Base-by-base conservation (phyloP, 106 monocot genomes). In the Acorus calamus region DNA sequence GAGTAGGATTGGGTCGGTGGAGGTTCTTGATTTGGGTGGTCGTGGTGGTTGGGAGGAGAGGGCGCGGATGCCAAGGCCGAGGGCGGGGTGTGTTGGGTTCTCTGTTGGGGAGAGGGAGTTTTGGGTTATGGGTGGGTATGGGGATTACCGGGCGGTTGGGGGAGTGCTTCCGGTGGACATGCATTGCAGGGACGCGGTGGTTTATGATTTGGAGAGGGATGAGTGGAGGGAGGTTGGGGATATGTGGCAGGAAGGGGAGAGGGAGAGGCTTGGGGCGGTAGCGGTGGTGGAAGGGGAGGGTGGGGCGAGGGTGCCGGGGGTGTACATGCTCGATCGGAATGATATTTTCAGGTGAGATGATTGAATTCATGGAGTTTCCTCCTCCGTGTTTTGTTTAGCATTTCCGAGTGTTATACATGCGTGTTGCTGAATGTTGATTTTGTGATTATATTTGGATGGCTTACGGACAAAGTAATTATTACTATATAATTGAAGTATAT, bases 81-180 rank as follows among this genome's bases (percentile, higher is more conserved):
- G 89, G 63, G 86, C 89, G 2, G 94, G 89, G 57, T 84, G 81
- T 51, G 67, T 76, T 7, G 89, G 94, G 44, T 87, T 86, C 69
- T 45, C 79, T 28, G 47, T 44, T n/a, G 8, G 53, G 55, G 41
- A 11, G 41, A 65, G 65, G 49, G 89, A 94, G 57, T 89, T 94
- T 49, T 89, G 94, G 89, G 94, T 94, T 50, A 81, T 87, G 83
- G 94, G 94, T n/a, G 88, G 85, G 6, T 94, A 89, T 12, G 81
- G 84, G 4, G 86, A 74, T 41, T 89, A 94, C 55, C 57, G 66
- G n/a, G 68, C 86, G 0, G 53, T 94, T 4, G 47, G 70, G 2
- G 89, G 89, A 2, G 79, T 89, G 57, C 86, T 89, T 14, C 89
- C 89, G 1, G 76, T 70, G 4, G 81, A 87, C 52, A 77, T 89